Conservation (phyloP, 2,329 filamentous ascomycete species). For the Lachnellula subtilissima region DNA sequence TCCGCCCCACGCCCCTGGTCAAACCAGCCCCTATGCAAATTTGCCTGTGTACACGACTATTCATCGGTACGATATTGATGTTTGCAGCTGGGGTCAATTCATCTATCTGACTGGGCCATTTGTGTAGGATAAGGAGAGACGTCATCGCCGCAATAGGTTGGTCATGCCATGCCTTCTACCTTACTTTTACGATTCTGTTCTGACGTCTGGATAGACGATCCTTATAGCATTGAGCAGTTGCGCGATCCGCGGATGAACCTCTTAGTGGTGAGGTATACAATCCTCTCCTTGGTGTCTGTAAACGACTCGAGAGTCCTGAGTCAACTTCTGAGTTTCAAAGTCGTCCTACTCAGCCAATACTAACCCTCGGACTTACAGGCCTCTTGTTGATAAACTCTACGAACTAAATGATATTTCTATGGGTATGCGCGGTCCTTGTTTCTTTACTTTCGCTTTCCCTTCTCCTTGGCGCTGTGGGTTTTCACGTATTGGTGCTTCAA, state of each 20-base stretch:
- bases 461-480: neutral
- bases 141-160: slow-evolving; percentile 59
- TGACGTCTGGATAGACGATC: slow-evolving; percentile 44
- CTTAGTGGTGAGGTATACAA: slow-evolving; percentile 49
- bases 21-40: slow-evolving; percentile 30
- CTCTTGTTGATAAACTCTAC: slow-evolving; percentile 79
- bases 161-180: slow-evolving; percentile 43
- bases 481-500: too few species aligned
- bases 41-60: slow-evolving; percentile 75
- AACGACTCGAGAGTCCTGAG: too few species aligned
- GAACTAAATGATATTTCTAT: slow-evolving; percentile 75
- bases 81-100: neutral
- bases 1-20: slow-evolving; percentile 21
- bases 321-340: too few species aligned
- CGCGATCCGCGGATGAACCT: slow-evolving; percentile 74
- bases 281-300: too few species aligned
- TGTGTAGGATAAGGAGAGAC: slow-evolving; percentile 51
- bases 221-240: slow-evolving; percentile 69
- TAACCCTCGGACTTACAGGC: slow-evolving; percentile 39
- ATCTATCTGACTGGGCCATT: neutral
- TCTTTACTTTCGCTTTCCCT: neutral
- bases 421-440: slow-evolving; percentile 40
- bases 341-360: too few species aligned
- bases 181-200: neutral
- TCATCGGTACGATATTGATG: slow-evolving; percentile 46